Evolutionary conservation across 2,329 filamentous ascomycete species (phyloP).

Genomic region (Decorospora gaudefroyi): DNA sequence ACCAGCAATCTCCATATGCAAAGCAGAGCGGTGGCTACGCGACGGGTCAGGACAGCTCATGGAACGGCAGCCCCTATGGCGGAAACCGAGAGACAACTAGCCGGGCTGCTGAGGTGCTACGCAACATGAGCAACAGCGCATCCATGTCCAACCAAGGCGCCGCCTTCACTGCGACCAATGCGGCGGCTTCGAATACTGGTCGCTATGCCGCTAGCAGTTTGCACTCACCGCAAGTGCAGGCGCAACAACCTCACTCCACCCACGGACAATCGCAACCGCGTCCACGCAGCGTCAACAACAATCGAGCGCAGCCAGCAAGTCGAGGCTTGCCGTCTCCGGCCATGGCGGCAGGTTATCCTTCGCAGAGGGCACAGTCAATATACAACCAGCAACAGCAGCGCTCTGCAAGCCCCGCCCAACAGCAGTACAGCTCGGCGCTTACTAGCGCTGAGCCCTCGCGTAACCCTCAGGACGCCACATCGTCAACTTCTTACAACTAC

Average conservation of each 20-base stretch:
- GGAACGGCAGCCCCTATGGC: slow-evolving; percentile 34
- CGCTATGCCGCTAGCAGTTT: slow-evolving; percentile 26
- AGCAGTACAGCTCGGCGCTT: slow-evolving; percentile 27
- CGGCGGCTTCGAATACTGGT: slow-evolving; percentile 18
- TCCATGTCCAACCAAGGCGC: slow-evolving; percentile 24
- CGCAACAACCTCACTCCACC: slow-evolving; percentile 24
- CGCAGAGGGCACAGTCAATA: slow-evolving; percentile 30
- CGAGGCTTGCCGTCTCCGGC: slow-evolving; percentile 33
- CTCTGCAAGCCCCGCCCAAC: slow-evolving; percentile 36
- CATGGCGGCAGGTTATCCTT: slow-evolving; percentile 29
- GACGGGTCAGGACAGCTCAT: slow-evolving; percentile 25
- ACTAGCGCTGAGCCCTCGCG: slow-evolving; percentile 28
- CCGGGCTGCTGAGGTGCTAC: slow-evolving; percentile 41
- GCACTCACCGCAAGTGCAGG: slow-evolving; percentile 21
- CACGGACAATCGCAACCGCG: slow-evolving; percentile 36
- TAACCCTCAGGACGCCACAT: slow-evolving; percentile 15
- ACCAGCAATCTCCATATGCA: slow-evolving; percentile 29
- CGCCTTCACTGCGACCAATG: slow-evolving; percentile 29
- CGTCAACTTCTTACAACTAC: slow-evolving; percentile 31
- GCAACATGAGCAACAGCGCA: slow-evolving; percentile 39
- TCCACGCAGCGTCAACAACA: slow-evolving; percentile 36
- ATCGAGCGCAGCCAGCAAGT: slow-evolving; percentile 22
- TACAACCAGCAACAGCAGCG: slow-evolving; percentile 37
- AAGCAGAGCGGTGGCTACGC: slow-evolving; percentile 29
- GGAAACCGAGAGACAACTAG: slow-evolving; percentile 33